Evolutionary conservation across 208 protist genomes (phyloP).

Genomic region (Trypanosoma caninum): DNA sequence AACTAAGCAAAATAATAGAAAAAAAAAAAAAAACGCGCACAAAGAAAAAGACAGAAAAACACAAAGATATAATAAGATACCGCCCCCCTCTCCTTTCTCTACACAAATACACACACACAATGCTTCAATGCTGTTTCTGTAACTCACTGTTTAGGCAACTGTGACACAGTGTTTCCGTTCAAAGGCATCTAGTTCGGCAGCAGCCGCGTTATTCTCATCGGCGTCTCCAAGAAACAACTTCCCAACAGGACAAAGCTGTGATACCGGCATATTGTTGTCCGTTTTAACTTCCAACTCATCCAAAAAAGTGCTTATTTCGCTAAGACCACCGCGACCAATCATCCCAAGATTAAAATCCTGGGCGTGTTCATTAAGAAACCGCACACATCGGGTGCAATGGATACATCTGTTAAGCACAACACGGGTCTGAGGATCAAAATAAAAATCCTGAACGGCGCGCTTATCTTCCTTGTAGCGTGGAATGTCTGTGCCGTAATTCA

Average conservation of each 20-base stretch:
- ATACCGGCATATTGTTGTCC: conserved; percentile 86
- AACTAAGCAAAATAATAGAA: neutral
- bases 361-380: conserved; percentile 94
- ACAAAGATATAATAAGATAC: neutral
- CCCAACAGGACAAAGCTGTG: conserved; percentile 86
- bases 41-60: neutral
- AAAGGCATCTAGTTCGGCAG: conserved; percentile 48
- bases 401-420: conserved; percentile 96
- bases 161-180: conserved; percentile 17
- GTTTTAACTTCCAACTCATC: conserved; percentile 90
- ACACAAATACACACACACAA: too few species aligned
- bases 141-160: neutral
- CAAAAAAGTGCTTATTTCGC: conserved; percentile 92
- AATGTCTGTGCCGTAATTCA: conserved; percentile 90
- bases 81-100: neutral
- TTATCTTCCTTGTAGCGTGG: conserved; percentile 89
- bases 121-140: too few species aligned
- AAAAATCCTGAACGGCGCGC: conserved; percentile 93
- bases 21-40: too few species aligned
- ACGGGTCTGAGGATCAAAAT: conserved; percentile 95
- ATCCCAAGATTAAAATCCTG: conserved; percentile 94
- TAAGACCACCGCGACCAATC: conserved; percentile 93
- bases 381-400: conserved; percentile 96
- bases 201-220: conserved; percentile 80
- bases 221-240: conserved; percentile 75